phyloP scores from a whole-genome alignment of 345 rosid species.

The Eutrema japonicum region DNA sequence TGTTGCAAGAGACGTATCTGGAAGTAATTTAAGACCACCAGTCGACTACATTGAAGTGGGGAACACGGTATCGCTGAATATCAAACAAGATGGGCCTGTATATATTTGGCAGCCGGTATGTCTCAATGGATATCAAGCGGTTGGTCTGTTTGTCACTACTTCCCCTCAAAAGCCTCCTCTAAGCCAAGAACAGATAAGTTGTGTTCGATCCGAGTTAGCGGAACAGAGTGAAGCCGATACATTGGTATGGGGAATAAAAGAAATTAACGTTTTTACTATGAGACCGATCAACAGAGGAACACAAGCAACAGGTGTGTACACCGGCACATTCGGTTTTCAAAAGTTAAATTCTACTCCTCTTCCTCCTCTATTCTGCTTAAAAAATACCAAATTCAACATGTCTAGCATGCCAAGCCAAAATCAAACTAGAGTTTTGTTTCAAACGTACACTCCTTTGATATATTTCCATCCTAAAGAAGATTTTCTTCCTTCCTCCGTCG shows the following conservation, averaged over 20 bases:
- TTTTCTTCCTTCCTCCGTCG: constrained; percentile 64
- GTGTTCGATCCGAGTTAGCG: constrained; percentile 66
- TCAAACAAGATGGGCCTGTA: constrained; percentile 60
- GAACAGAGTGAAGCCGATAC: constrained; percentile 52
- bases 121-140: constrained; percentile 57
- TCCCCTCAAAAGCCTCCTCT: constrained; percentile 59
- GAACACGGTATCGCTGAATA: constrained; percentile 55
- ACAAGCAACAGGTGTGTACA: constrained; percentile 55
- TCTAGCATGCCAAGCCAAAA: constrained; percentile 54
- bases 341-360: constrained; percentile 4
- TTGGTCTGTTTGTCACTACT: constrained; percentile 58
- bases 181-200: constrained; percentile 47
- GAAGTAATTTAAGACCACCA: constrained; percentile 49
- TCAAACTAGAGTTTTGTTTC: constrained; percentile 55
- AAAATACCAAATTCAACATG: constrained; percentile 47
- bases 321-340: constrained; percentile 62
- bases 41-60: constrained; percentile 68
- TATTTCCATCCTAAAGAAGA: constrained; percentile 75
- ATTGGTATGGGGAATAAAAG: constrained; percentile 61
- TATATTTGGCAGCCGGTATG: constrained; percentile 71
- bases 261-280: constrained; percentile 44
- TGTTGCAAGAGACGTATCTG: constrained; percentile 53
- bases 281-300: constrained; percentile 54
- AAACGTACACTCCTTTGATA: constrained; percentile 60
- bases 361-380: constrained; percentile 53